Evolutionary conservation across 2,329 filamentous ascomycete genomes (phyloP).

Genomic region (Ophiostoma pallidulum): DNA sequence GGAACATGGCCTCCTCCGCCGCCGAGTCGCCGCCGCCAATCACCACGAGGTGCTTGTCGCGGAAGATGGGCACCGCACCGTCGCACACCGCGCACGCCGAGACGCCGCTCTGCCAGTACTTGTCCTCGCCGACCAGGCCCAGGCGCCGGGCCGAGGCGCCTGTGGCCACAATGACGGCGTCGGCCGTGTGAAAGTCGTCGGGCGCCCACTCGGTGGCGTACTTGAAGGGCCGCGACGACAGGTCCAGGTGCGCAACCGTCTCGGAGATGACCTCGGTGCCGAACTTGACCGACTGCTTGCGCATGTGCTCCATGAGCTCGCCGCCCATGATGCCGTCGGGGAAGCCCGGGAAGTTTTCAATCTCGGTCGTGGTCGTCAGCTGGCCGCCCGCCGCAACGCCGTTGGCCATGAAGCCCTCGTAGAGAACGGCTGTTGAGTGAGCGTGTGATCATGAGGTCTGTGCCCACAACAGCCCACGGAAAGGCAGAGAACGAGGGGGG

Average conservation of each 20-base stretch:
- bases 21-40: slow-evolving; percentile 96
- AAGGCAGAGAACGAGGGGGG: slow-evolving; percentile 15
- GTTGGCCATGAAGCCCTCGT: slow-evolving; percentile 96
- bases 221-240: slow-evolving; percentile 77
- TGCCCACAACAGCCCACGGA: no score
- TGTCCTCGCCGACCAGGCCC: slow-evolving; percentile 76
- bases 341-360: slow-evolving; percentile 98
- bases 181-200: slow-evolving; percentile 75
- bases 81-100: slow-evolving; percentile 96
- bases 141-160: slow-evolving; percentile 85
- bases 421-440: slow-evolving; percentile 76
- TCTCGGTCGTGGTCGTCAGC: slow-evolving; percentile 94
- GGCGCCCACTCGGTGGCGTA: slow-evolving; percentile 88
- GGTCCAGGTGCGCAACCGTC: slow-evolving; percentile 81
- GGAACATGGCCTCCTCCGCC: slow-evolving; percentile 92
- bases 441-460: no score
- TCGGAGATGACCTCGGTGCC: slow-evolving; percentile 90
- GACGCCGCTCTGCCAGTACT: slow-evolving; percentile 96
- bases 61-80: slow-evolving; percentile 92
- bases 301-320: slow-evolving; percentile 94
- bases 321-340: slow-evolving; percentile 77
- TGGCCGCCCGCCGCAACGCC: slow-evolving; percentile 94
- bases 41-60: slow-evolving; percentile 89
- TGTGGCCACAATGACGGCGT: slow-evolving; percentile 88
- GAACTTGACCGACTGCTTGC: slow-evolving; percentile 79